Evolutionary conservation across 78 protist species (phyloP).

Genomic region (Kipferlia bialata): DNA sequence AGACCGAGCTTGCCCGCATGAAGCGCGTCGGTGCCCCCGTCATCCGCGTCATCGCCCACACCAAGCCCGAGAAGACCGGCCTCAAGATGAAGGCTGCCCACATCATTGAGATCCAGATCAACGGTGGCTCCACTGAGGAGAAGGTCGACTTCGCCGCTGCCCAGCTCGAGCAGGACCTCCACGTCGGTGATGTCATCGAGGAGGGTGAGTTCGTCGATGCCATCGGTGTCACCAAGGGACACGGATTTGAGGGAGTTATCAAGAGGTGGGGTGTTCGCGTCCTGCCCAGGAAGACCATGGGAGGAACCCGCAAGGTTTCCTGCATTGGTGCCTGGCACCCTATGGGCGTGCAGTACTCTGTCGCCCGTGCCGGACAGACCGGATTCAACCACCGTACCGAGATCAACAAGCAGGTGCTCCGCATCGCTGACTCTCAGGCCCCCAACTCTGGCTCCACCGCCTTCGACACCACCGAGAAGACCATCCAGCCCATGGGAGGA

Average conservation of each 20-base stretch:
- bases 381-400: constrained; percentile 98
- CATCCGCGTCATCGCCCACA: constrained; percentile 96
- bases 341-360: constrained; percentile 81
- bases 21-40: constrained; percentile 78
- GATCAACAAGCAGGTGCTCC: constrained; percentile 97
- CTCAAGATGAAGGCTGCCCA: constrained; percentile 93
- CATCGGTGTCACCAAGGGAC: constrained; percentile 93
- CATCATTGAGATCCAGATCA: constrained; percentile 97
- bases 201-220: constrained; percentile 83
- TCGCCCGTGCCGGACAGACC: constrained; percentile 99
- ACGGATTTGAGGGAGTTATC: constrained; percentile 94
- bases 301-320: constrained; percentile 98
- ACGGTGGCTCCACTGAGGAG: constrained; percentile 91
- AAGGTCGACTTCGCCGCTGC: constrained; percentile 83
- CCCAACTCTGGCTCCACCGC: constrained; percentile 82
- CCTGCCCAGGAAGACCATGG: constrained; percentile 98
- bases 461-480: no score
- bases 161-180: constrained; percentile 82
- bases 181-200: constrained; percentile 67
- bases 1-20: no score
- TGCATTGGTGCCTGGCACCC: constrained; percentile 99
- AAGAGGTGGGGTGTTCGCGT: constrained; percentile 86
- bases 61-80: constrained; percentile 69
- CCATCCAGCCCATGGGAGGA: constrained; percentile 99
- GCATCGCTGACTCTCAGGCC: constrained; percentile 64